Conservation (phyloP, 371 early-diverging fungal genomes). For the Mucor piriformis region DNA sequence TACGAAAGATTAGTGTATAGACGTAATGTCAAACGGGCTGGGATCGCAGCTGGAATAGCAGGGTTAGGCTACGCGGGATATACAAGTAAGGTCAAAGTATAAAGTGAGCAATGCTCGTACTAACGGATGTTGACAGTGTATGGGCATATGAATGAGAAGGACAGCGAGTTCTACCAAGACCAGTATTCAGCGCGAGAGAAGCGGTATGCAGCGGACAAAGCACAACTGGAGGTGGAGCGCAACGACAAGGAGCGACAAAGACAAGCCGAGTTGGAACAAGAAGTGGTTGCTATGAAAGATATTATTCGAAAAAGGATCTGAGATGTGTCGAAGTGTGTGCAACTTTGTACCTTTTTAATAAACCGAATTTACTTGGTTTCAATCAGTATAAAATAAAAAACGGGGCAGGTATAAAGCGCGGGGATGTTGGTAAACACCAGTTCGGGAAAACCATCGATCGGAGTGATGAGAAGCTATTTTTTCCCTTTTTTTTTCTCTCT, state of each 20-base stretch:
- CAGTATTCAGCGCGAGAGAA: conserved; percentile 45
- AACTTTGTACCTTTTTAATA: background rate
- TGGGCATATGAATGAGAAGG: background rate
- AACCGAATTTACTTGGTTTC: background rate
- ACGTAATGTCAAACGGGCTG: conserved; percentile 26
- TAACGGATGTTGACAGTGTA: background rate
- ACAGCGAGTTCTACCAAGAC: conserved; percentile 34
- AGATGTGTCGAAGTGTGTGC: background rate
- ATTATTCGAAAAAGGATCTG: conserved; percentile 1
- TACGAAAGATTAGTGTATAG: conserved; percentile 27
- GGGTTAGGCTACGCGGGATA: conserved; percentile 31
- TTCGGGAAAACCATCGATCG: conserved; percentile 15
- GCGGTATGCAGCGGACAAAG: conserved; percentile 16
- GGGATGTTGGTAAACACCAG: background rate
- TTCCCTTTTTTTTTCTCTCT: background rate
- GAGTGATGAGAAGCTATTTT: background rate
- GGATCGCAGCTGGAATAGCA: conserved; percentile 29
- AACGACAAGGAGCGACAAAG: conserved; percentile 21
- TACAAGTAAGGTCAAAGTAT: conserved; percentile 26
- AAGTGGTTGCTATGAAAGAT: conserved; percentile 15
- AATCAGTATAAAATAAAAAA: background rate
- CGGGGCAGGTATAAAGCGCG: background rate
- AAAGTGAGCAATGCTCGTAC: background rate
- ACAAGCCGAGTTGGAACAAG: conserved; percentile 15
- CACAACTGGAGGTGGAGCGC: conserved; percentile 14